Conservation (phyloP, 164 flowering plant genomes). For the Annona squamosa region DNA sequence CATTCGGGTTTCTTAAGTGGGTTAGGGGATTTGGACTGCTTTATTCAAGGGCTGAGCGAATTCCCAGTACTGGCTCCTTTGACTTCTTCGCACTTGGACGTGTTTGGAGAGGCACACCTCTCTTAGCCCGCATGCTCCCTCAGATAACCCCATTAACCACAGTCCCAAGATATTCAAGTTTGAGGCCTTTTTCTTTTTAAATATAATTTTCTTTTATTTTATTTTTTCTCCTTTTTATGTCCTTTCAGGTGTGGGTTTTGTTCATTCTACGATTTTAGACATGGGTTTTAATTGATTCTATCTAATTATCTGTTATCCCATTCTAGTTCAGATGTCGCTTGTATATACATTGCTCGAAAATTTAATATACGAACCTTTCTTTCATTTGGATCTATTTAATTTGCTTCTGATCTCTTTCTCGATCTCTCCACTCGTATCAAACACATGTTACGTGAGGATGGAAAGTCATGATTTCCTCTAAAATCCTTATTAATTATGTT, state of each 20-base stretch:
- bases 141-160: neutral
- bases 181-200: neutral
- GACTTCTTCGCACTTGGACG: conserved; percentile 37
- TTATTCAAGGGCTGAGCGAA: conserved; percentile 46
- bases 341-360: neutral
- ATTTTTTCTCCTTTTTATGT: neutral
- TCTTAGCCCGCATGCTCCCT: neutral
- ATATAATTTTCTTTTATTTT: neutral
- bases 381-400: neutral
- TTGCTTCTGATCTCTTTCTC: neutral
- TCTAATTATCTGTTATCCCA: neutral
- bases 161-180: neutral
- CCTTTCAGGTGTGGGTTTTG: neutral
- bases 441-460: too few species aligned
- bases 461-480: too few species aligned
- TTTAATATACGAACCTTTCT: neutral
- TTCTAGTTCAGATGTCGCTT: neutral
- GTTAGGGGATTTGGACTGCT: conserved; percentile 57
- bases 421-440: neutral
- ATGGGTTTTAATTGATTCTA: neutral
- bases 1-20: conserved; percentile 40
- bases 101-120: conserved; percentile 24
- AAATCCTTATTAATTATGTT: too few species aligned
- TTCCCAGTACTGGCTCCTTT: conserved; percentile 32
- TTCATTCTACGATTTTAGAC: neutral